phyloP scores from a whole-genome alignment of 768 basidiomycete species.

The Suillus subaureus region DNA sequence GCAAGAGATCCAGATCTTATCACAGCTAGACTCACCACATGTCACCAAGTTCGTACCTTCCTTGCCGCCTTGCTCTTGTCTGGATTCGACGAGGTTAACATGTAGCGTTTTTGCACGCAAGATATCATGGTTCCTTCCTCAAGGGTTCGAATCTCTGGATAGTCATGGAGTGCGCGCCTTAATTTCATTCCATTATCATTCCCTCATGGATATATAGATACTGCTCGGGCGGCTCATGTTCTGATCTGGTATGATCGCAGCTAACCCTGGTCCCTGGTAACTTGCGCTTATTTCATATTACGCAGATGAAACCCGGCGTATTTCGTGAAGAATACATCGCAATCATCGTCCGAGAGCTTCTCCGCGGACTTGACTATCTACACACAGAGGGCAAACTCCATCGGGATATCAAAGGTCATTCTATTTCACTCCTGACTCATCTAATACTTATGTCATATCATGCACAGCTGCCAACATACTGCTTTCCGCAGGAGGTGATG shows the following conservation, averaged over 20 bases:
- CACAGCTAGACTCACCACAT: slow-evolving; percentile 92
- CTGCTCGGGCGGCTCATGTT: slow-evolving; percentile 97
- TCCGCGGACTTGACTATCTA: slow-evolving; percentile 92
- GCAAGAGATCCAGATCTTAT: slow-evolving; percentile 97
- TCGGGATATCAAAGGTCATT: slow-evolving; percentile 95
- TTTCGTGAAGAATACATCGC: slow-evolving; percentile 99
- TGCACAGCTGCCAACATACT: slow-evolving; percentile 88
- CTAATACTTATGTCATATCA: slow-evolving; percentile 2
- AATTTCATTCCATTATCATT: slow-evolving; percentile 16
- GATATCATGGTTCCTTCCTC: slow-evolving; percentile 95
- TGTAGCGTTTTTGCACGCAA: slow-evolving; percentile 33
- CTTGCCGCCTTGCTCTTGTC: slow-evolving; percentile 19
- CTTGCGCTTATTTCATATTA: slow-evolving; percentile 12
- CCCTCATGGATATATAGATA: slow-evolving; percentile 53
- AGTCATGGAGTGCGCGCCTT: slow-evolving; percentile 83
- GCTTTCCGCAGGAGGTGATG: slow-evolving; percentile 88
- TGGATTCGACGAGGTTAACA: slow-evolving; percentile 38
- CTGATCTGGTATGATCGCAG: slow-evolving; percentile 74
- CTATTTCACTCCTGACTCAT: neutral
- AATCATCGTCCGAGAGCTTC: slow-evolving; percentile 90
- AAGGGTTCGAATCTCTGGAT: slow-evolving; percentile 99
- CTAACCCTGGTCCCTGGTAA: slow-evolving; percentile 9
- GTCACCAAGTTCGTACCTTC: slow-evolving; percentile 82
- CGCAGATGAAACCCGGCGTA: slow-evolving; percentile 96
- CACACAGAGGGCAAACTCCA: slow-evolving; percentile 97